These are phyloP conservation scores for Rhodotorula sp. DNA, from an alignment of 1,284 basidiomycete species.

Conservation along the genomic window DNA sequence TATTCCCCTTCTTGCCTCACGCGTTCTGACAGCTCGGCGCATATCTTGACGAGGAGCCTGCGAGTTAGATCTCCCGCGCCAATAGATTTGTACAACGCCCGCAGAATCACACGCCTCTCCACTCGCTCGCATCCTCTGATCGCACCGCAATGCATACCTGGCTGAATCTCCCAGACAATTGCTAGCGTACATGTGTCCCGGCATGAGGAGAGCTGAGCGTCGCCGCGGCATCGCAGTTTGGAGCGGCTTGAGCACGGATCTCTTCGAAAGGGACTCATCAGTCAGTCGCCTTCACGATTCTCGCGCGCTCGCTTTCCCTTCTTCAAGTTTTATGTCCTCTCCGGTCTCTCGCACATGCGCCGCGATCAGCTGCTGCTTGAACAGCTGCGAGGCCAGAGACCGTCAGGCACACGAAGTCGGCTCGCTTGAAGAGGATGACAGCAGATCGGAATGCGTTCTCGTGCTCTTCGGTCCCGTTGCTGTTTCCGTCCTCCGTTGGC, in stretches of 20 bases:
- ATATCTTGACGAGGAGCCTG: not conserved
- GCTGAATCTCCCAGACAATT: too few relatives aligned
- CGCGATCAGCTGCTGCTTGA: not conserved
- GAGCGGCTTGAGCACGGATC: too few relatives aligned
- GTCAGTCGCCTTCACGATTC: too few relatives aligned
- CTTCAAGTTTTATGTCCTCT: not conserved
- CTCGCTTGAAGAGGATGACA: slow-evolving; percentile 1
- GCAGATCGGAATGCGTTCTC: not conserved
- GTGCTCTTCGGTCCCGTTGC: not conserved
- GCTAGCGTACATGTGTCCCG: too few relatives aligned
- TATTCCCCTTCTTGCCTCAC: not conserved
- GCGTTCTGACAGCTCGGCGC: not conserved
- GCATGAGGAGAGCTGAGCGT: too few relatives aligned
- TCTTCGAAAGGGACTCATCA: too few relatives aligned
- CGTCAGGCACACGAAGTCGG: not conserved
- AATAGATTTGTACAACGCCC: not conserved
- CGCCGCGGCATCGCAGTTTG: too few relatives aligned
- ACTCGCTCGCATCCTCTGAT: not conserved
- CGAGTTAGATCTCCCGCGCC: not conserved
- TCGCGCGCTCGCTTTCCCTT: not conserved
- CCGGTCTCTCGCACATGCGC: not conserved
- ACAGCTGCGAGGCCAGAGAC: not conserved
- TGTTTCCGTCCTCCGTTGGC: slow-evolving; percentile 4
- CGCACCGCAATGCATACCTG: not conserved
- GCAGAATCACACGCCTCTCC: not conserved